phyloP scores from a whole-genome alignment of 306 rosid genomes.

The Casuarina equisetifolia region DNA sequence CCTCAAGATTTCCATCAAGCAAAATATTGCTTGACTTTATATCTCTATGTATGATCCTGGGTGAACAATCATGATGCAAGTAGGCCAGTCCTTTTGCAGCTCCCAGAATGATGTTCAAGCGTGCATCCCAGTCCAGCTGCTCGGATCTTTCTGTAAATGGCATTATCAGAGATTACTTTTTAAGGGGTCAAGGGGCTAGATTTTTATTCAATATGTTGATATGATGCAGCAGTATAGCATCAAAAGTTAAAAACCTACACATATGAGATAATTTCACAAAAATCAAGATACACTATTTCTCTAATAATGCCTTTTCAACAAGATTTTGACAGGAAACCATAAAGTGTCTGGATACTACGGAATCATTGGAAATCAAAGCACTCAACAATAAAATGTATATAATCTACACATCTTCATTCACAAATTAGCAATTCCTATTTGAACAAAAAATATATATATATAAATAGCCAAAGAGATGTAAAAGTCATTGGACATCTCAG shows the following conservation, averaged over 20 bases:
- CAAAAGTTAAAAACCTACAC: too few species aligned
- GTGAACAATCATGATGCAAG: slow-evolving; percentile 98
- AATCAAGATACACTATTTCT: neutral
- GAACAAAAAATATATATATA: too few species aligned
- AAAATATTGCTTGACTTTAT: slow-evolving; percentile 96
- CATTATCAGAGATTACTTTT: slow-evolving; percentile 35
- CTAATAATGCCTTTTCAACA: neutral
- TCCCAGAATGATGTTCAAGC: slow-evolving; percentile 92
- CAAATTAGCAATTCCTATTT: neutral
- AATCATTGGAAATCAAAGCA: neutral
- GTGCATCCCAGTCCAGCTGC: slow-evolving; percentile 95
- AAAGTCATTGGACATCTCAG: too few species aligned
- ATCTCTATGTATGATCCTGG: slow-evolving; percentile 95
- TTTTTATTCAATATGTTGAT: slow-evolving; percentile 5
- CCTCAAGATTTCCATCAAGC: slow-evolving; percentile 90
- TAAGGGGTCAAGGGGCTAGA: neutral
- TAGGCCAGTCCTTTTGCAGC: slow-evolving; percentile 98
- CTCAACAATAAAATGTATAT: neutral
- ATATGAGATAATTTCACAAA: neutral
- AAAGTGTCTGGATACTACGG: neutral
- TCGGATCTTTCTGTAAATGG: slow-evolving; percentile 72
- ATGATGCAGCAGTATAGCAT: too few species aligned
- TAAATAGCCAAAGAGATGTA: too few species aligned
- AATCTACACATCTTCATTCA: neutral
- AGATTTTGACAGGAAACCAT: neutral